Conservation (phyloP, 1,284 basidiomycete species). For the Sutorius eximius region DNA sequence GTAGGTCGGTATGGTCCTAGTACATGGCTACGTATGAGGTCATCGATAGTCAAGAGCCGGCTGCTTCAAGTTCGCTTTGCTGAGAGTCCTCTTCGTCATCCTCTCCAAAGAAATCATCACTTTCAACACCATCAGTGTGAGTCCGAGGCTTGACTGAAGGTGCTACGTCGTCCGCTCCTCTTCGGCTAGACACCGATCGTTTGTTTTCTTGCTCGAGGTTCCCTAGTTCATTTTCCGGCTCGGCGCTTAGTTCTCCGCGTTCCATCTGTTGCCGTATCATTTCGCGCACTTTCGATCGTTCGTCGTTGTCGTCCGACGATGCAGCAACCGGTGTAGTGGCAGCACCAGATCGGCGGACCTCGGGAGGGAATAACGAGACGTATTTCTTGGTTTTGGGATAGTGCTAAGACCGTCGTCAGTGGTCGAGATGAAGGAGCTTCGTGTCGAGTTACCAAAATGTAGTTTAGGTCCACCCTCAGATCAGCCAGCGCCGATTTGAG, state of each 20-base stretch:
- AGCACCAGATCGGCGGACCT: conserved; percentile 45
- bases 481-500: conserved; percentile 54
- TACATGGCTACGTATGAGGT: not conserved
- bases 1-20: not conserved
- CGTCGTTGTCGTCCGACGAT: conserved; percentile 25
- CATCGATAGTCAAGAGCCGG: conserved; percentile 7
- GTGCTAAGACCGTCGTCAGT: conserved; percentile 47
- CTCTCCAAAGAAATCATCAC: conserved; percentile 51
- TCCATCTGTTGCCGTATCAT: conserved; percentile 68
- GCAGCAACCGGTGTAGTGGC: conserved; percentile 10
- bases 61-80: conserved; percentile 14
- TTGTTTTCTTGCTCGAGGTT: conserved; percentile 19
- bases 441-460: conserved; percentile 62
- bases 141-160: conserved; percentile 7
- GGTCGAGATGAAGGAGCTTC: not conserved
- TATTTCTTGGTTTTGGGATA: conserved; percentile 84
- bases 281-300: conserved; percentile 61
- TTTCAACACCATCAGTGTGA: conserved; percentile 27
- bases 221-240: conserved; percentile 57
- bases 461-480: conserved; percentile 80
- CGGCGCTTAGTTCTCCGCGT: conserved; percentile 53
- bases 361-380: conserved; percentile 80
- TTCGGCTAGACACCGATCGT: conserved; percentile 5
- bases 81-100: conserved; percentile 33
- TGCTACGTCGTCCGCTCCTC: not conserved